Evolutionary conservation across 2,329 filamentous ascomycete genomes (phyloP).

Genomic region (Talaromyces funiculosus): DNA sequence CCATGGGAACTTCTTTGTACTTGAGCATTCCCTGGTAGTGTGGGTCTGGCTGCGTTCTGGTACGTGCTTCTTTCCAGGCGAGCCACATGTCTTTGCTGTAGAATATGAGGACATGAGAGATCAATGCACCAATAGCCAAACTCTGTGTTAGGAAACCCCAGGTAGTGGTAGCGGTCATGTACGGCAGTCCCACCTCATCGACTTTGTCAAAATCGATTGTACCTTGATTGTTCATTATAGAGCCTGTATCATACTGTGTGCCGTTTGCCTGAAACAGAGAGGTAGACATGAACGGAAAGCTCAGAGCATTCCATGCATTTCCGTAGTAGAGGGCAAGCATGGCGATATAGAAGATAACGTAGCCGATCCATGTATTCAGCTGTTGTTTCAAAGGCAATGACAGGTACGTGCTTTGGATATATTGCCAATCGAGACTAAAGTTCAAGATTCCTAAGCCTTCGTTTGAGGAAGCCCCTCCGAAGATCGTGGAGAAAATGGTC

Average conservation of each 20-base stretch:
- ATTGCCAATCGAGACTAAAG: constrained; percentile 24
- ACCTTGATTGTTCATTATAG: constrained; percentile 20
- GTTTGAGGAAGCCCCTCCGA: constrained; percentile 22
- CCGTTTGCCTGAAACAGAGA: constrained; percentile 29
- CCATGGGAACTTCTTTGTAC: constrained; percentile 32
- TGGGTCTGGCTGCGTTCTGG: constrained; percentile 18
- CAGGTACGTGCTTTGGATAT: constrained; percentile 16
- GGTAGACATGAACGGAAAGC: constrained; percentile 25
- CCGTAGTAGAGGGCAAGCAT: constrained; percentile 23
- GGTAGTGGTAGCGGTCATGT: constrained; percentile 24
- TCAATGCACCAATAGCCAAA: constrained; percentile 24
- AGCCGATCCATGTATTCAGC: constrained; percentile 19
- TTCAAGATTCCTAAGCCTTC: constrained; percentile 23
- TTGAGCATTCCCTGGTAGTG: constrained; percentile 23
- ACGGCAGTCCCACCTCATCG: constrained; percentile 21
- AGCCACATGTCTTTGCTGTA: constrained; percentile 21
- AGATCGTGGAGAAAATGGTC: constrained; percentile 17
- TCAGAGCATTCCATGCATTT: constrained; percentile 21
- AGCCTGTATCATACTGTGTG: constrained; percentile 18
- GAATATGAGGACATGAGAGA: constrained; percentile 23
- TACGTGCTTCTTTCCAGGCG: constrained; percentile 20
- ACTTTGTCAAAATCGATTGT: constrained; percentile 26
- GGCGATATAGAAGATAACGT: constrained; percentile 18
- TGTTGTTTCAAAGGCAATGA: constrained; percentile 19
- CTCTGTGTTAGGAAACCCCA: constrained; percentile 23